Evolutionary conservation across 805 yeast species (phyloP).

Genomic region (Starmerella stigmatis): DNA sequence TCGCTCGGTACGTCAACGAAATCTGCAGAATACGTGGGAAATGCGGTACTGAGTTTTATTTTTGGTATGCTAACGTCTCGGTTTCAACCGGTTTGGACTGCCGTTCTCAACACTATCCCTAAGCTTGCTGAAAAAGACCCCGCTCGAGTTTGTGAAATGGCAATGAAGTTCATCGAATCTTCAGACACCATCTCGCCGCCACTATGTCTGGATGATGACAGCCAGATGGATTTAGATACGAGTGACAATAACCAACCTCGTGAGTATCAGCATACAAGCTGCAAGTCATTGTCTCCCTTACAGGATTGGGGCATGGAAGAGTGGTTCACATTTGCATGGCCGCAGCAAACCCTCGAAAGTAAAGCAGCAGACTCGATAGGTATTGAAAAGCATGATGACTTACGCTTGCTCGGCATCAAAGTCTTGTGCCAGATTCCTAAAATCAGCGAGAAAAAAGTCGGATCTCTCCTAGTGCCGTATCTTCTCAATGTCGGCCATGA

Average conservation of each 20-base stretch:
- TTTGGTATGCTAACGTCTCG: constrained; percentile 64
- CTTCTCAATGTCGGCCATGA: constrained; percentile 35
- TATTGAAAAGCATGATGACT: constrained; percentile 19
- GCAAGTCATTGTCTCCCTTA: not conserved
- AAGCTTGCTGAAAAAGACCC: constrained; percentile 33
- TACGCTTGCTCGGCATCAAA: constrained; percentile 49
- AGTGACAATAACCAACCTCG: not conserved
- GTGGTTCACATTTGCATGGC: not conserved
- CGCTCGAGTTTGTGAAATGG: constrained; percentile 46
- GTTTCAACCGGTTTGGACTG: constrained; percentile 81
- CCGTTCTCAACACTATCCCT: constrained; percentile 52
- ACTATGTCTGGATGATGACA: not conserved
- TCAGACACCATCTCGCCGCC: not conserved
- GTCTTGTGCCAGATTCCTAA: constrained; percentile 49
- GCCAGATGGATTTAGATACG: not conserved
- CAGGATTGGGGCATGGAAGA: not conserved
- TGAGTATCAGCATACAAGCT: not conserved
- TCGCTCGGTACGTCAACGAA: constrained; percentile 26
- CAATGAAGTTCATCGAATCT: constrained; percentile 28
- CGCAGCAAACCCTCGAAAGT: not conserved
- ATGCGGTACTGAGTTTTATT: constrained; percentile 39
- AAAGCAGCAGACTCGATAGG: not conserved
- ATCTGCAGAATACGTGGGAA: constrained; percentile 22
- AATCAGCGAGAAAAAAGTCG: constrained; percentile 56
- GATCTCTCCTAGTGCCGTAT: constrained; percentile 44